Base-by-base conservation (phyloP, 2,329 filamentous ascomycete genomes). In the Dryadomyces quercivorus region DNA sequence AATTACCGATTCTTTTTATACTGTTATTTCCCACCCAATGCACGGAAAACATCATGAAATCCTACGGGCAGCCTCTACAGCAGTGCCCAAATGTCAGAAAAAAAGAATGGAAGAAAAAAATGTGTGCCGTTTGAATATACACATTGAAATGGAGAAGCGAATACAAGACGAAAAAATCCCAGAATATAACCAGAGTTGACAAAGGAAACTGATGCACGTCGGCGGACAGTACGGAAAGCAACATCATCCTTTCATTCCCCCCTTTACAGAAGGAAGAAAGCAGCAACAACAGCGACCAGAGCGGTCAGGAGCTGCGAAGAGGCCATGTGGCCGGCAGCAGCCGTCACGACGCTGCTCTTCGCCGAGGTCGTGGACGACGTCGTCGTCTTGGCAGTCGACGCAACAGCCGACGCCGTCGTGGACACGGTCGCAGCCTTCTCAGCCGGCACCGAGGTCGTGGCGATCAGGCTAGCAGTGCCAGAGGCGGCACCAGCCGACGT, bases 291-390 rank as follows among this genome's bases (percentile, higher is more conserved):
- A 66, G 73, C 77, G 48, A 69, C 71, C 60, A 72, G 75, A 13
- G 45, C n/a, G 64, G 77, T 77, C 64, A 79, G 67, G 63, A 75
- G 56, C 63, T 70, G 70, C 58, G 76, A 79, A 70, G 72, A 75
- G 55, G 70, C 70, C 61, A 79, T 64, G 62, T 73, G 69, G 60
- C 72, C 70, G 59, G 77, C 78, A 64, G 73, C 77, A 59, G 71
- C 76, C 47, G 72, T 75, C 63, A 73, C 68, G 18, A 52, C 53
- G 13, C 50, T 16, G 58, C 67, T 64, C 51, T 65, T 63, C 55
- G 65, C 60, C 20, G 58, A 51, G 64, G 63, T 57, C 26, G 26
- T 5, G 67, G 65, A 16, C 5, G 49, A n/a, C 2, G 55, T 13
- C 16, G 45, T 57, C 58, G 69, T 72, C 43, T 67, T 61, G 67